Percentiles rank a stretch among this genome's conserved stretches.
These are phyloP conservation scores for Oropetium thomaeum DNA, from an alignment of 176 grass and related monocot genomes.

Conservation along the genomic window DNA sequence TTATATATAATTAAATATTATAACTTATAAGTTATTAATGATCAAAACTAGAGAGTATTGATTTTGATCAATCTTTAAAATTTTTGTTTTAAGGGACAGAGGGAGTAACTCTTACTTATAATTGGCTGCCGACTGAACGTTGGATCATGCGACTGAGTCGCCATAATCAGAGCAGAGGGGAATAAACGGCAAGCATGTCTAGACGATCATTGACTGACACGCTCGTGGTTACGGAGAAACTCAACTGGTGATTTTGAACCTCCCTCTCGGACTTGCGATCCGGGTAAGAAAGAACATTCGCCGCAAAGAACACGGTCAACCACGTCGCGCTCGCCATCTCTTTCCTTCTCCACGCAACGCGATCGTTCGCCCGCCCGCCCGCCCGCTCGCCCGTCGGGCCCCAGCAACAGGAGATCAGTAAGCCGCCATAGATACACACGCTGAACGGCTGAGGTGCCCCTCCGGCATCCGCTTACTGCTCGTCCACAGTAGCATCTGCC, in stretches of 20 bases:
- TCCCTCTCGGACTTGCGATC: not conserved
- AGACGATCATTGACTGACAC: not conserved
- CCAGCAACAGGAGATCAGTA: not conserved
- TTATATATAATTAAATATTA: too few species aligned
- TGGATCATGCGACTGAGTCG: not conserved
- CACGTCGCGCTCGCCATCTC: not conserved
- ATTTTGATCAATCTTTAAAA: too few species aligned
- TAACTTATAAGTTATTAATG: too few species aligned
- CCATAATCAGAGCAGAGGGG: not conserved
- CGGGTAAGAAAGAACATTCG: not conserved
- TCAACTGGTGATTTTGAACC: not conserved
- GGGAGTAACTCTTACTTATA: too few species aligned
- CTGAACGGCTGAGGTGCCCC: conserved; percentile 8
- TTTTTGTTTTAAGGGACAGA: too few species aligned
- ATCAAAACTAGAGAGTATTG: too few species aligned
- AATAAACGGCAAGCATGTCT: conserved; percentile 12
- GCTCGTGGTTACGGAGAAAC: not conserved
- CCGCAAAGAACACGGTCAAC: not conserved
- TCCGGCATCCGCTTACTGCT: conserved; percentile 24
- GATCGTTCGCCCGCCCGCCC: too few species aligned
- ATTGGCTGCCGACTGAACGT: not conserved
- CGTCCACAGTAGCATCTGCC: conserved; percentile 23
- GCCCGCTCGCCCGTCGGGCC: not conserved
- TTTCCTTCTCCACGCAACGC: too few species aligned
- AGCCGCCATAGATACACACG: not conserved